phyloP scores from a whole-genome alignment of 331 rosid genomes.

The Stylosanthes scabra region DNA sequence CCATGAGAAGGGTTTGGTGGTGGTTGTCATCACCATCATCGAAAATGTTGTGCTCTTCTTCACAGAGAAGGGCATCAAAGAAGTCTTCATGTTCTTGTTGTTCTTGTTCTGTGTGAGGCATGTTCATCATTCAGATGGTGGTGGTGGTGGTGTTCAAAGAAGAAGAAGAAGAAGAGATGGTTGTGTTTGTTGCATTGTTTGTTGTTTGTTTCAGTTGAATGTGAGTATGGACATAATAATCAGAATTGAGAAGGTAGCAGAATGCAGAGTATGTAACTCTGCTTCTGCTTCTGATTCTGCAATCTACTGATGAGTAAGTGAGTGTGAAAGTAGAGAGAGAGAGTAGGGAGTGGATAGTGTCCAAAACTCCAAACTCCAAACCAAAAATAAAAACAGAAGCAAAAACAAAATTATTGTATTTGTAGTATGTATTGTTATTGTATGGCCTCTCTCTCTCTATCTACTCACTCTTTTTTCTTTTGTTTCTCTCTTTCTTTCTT shows the following conservation, averaged over 20 bases:
- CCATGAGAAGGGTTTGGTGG: constrained; percentile 30
- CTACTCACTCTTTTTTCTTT: too few relatives aligned
- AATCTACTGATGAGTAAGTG: too few relatives aligned
- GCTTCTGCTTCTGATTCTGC: too few relatives aligned
- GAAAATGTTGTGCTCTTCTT: constrained; percentile 46
- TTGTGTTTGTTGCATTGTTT: constrained; percentile 39
- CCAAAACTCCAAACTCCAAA: too few relatives aligned
- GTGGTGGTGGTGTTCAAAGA: constrained; percentile 32
- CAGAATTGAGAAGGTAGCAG: too few relatives aligned
- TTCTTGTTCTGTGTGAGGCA: constrained; percentile 55
- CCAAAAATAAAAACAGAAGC: too few relatives aligned
- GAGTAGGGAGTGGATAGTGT: too few relatives aligned
- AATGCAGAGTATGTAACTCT: neutral
- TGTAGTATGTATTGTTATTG: too few relatives aligned
- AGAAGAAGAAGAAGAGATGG: constrained; percentile 33
- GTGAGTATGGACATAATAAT: neutral
- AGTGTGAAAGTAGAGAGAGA: too few relatives aligned
- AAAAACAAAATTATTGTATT: too few relatives aligned
- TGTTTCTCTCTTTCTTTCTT: too few relatives aligned
- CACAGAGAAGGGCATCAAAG: constrained; percentile 62
- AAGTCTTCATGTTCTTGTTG: neutral
- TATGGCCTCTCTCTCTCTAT: too few relatives aligned
- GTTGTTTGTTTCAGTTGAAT: constrained; percentile 6
- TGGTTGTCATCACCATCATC: constrained; percentile 42
- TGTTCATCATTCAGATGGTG: constrained; percentile 25